Conservation (phyloP, 352 stramenopile species). For the Ochromonadaceae sp. region DNA sequence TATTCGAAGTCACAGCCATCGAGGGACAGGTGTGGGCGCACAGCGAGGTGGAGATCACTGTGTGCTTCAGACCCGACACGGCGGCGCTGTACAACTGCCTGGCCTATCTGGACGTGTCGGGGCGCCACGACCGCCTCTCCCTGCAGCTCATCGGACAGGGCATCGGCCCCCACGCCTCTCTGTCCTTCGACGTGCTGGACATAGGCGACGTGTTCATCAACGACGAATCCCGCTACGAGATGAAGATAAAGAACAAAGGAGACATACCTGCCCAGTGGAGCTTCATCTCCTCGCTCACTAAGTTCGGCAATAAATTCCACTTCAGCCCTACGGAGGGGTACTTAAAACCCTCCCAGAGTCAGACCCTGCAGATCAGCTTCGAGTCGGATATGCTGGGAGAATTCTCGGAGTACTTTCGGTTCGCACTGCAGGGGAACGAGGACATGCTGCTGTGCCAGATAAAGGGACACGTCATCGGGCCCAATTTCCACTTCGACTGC, state of each 20-base stretch:
- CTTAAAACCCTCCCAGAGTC: slow-evolving; percentile 48
- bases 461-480: slow-evolving; percentile 65
- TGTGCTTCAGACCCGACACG: slow-evolving; percentile 62
- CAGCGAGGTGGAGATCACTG: slow-evolving; percentile 67
- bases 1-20: slow-evolving; percentile 68
- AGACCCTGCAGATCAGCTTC: slow-evolving; percentile 64
- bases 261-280: slow-evolving; percentile 64
- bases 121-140: slow-evolving; percentile 62
- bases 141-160: slow-evolving; percentile 65
- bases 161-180: slow-evolving; percentile 72
- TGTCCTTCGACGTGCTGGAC: slow-evolving; percentile 82
- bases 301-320: slow-evolving; percentile 34
- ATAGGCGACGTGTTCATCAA: slow-evolving; percentile 86
- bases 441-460: slow-evolving; percentile 52
- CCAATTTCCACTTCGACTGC: slow-evolving; percentile 74
- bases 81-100: slow-evolving; percentile 56
- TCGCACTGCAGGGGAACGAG: slow-evolving; percentile 62
- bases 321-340: slow-evolving; percentile 29
- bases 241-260: slow-evolving; percentile 77
- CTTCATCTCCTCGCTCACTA: slow-evolving; percentile 35
- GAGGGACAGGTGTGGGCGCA: slow-evolving; percentile 72
- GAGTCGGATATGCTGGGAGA: slow-evolving; percentile 61
- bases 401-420: slow-evolving; percentile 57
- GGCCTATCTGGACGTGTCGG: slow-evolving; percentile 65
- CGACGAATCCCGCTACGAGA: slow-evolving; percentile 58